phyloP scores from a whole-genome alignment of 768 basidiomycete genomes.

The Suillus lakei region DNA sequence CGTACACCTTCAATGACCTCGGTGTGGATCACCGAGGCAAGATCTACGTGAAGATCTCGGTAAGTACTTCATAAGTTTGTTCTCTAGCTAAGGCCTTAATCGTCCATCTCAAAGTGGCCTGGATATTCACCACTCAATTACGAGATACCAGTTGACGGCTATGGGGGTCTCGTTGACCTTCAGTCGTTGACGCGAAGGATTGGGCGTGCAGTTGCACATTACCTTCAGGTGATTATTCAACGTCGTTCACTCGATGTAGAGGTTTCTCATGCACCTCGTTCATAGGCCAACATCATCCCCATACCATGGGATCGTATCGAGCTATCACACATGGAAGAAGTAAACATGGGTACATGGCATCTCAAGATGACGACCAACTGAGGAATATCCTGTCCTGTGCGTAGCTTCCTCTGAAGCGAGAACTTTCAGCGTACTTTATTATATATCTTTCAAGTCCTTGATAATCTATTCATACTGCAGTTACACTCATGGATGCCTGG shows the following conservation, averaged over 20 bases:
- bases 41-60: slow-evolving; percentile 66
- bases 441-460: slow-evolving; percentile 5
- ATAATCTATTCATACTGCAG: slow-evolving; percentile 9
- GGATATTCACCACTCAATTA: slow-evolving; percentile 75
- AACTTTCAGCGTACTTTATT: slow-evolving; percentile 1
- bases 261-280: slow-evolving; percentile 13
- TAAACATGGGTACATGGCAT: slow-evolving; percentile 72
- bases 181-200: slow-evolving; percentile 71
- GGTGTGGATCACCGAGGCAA: slow-evolving; percentile 64
- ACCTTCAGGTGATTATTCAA: slow-evolving; percentile 60
- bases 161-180: slow-evolving; percentile 66
- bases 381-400: slow-evolving; percentile 7
- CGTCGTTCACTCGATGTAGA: slow-evolving; percentile 11
- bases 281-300: slow-evolving; percentile 70
- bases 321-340: slow-evolving; percentile 74
- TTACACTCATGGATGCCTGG: slow-evolving; percentile 11
- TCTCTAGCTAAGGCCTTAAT: slow-evolving; percentile 9
- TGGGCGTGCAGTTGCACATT: slow-evolving; percentile 74
- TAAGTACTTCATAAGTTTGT: slow-evolving; percentile 35
- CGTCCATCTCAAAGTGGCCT: slow-evolving; percentile 55
- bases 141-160: slow-evolving; percentile 72
- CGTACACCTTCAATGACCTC: slow-evolving; percentile 66
- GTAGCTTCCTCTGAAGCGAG: neutral
- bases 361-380: slow-evolving; percentile 53
- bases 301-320: slow-evolving; percentile 71